These are phyloP conservation scores for Trematosphaeria pertusa DNA, from an alignment of 2,329 filamentous ascomycete genomes.

Conservation along the genomic window DNA sequence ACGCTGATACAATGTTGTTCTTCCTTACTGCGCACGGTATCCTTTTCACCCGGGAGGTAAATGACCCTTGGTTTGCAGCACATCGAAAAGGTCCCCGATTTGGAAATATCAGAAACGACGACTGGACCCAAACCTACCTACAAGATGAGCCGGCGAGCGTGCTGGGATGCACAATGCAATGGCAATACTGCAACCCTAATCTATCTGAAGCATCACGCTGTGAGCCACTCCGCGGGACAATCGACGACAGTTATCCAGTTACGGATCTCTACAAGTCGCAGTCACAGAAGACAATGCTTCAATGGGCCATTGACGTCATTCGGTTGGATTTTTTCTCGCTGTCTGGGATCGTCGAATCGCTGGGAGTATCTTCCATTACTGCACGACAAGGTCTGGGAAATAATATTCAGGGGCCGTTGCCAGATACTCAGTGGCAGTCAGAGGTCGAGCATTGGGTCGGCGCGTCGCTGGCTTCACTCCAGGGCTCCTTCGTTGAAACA, in stretches of 20 bases:
- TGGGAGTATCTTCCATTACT: conserved; percentile 16
- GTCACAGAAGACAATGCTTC: conserved; percentile 7
- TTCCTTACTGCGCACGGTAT: conserved; percentile 40
- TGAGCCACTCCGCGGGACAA: conserved; percentile 23
- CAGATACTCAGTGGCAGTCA: conserved; percentile 45
- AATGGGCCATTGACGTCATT: conserved; percentile 8
- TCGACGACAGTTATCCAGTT: conserved; percentile 8
- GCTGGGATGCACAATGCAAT: conserved; percentile 44
- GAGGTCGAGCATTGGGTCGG: conserved; percentile 42
- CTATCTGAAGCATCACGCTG: conserved; percentile 19
- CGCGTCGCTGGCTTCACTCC: conserved; percentile 35
- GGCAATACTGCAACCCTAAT: conserved; percentile 44
- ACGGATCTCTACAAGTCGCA: conserved; percentile 9
- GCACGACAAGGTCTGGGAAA: conserved; percentile 18
- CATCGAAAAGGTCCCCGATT: conserved; percentile 10
- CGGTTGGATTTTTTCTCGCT: conserved; percentile 11
- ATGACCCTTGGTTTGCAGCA: conserved; percentile 43
- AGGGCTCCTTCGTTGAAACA: conserved; percentile 25
- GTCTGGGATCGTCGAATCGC: conserved; percentile 9
- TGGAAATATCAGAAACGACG: conserved; percentile 4
- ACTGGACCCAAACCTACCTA: conserved; percentile 11
- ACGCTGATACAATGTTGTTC: conserved; percentile 42
- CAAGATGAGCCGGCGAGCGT: conserved; percentile 28
- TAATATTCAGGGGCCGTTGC: conserved; percentile 25
- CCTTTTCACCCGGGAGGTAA: conserved; percentile 26